A percentile compares a stretch with the other conserved stretches of the same genome.
Evolutionary conservation across 352 stramenopile genomes (phyloP).

Genomic region (Pythium brachiatum): DNA sequence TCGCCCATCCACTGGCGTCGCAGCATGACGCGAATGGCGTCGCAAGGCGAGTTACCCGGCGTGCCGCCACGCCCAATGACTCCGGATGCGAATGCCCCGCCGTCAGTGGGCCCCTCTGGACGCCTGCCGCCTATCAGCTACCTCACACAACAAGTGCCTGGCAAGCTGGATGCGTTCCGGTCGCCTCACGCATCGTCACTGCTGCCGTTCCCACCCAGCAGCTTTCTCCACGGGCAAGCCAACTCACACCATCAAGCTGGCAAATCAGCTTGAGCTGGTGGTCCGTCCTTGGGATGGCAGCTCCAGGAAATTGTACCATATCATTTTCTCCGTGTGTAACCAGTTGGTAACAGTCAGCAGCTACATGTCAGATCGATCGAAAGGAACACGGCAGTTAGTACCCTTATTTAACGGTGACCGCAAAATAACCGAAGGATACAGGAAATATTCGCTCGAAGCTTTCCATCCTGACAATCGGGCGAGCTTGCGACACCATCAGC

Average conservation of each 20-base stretch:
- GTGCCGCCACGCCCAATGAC: slow-evolving; percentile 5
- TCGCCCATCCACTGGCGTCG: slow-evolving; percentile 28
- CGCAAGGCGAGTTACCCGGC: slow-evolving; percentile 6
- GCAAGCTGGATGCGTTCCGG: slow-evolving; percentile 65
- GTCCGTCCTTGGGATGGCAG: neutral
- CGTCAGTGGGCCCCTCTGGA: slow-evolving; percentile 27
- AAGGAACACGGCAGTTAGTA: slow-evolving; percentile 20
- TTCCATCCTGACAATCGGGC: slow-evolving; percentile 10
- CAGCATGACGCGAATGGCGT: slow-evolving; percentile 23
- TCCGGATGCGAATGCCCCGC: slow-evolving; percentile 7
- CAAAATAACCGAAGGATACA: slow-evolving; percentile 3
- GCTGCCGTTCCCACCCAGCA: slow-evolving; percentile 41
- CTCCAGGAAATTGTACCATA: slow-evolving; percentile 26
- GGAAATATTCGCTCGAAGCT: slow-evolving; percentile 10
- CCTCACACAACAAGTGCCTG: slow-evolving; percentile 51
- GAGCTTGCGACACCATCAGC: slow-evolving; percentile 17
- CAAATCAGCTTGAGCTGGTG: slow-evolving; percentile 47
- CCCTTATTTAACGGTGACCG: slow-evolving; percentile 26
- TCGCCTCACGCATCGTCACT: slow-evolving; percentile 34
- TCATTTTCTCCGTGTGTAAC: slow-evolving; percentile 20
- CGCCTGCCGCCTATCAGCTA: slow-evolving; percentile 75
- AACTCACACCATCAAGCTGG: slow-evolving; percentile 31
- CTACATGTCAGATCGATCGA: slow-evolving; percentile 19
- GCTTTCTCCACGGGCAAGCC: slow-evolving; percentile 44
- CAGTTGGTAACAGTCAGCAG: slow-evolving; percentile 8